Base-by-base conservation (phyloP, 169 alveolate species). In the Plasmodium coatneyi region DNA sequence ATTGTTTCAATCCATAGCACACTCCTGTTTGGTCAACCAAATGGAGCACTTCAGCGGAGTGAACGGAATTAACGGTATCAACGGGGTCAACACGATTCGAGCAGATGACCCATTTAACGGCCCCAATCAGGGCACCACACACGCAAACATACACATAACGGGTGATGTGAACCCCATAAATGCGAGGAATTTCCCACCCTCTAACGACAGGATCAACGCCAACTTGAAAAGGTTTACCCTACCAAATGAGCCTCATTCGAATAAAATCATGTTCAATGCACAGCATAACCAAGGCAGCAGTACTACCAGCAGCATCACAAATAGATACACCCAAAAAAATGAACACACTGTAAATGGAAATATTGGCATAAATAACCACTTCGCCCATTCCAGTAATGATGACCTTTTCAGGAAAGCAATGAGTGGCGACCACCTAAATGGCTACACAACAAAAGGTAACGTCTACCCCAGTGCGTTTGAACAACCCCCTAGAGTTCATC, bases 1-100 rank as follows among this genome's bases (percentile, higher is more conserved):
- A n/a, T 81, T 95, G 41, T 96, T 93, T 76, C 96, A 96, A 30
- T 92, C 96, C 28, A 96, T 95, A 66, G 96, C 96, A 34, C 96
- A 95, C 54, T 93, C 95, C 6, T 96, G 95, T 79, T 43, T 95
- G 25, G 93, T 60, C 19, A 82, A 82, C n/a, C 92, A 82, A 43
- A 82, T 66, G 81, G 92, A 82, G 41, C 80, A 82, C 28, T 5
- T 82, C 36, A 56, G 7, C 60, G 60, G 60, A 4, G 60, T 49
- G 16, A 12, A 1, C 56, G n/a, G 36, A 7, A 9, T 2, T 30
- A 34, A 10, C 1, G 56, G 12, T n/a, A 30, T 16, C n/a, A 22
- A 30, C 30, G 49, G 5, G 2, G 30, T 16, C 36, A 4, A 9
- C 2, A 0, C 34, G 30, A 6, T 28, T 12, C 16, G 41, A n/a